Evolutionary conservation across 352 stramenopile species (phyloP), one percentile per base, ranked within the genome.

Genomic region (Pythium diclinum): DNA sequence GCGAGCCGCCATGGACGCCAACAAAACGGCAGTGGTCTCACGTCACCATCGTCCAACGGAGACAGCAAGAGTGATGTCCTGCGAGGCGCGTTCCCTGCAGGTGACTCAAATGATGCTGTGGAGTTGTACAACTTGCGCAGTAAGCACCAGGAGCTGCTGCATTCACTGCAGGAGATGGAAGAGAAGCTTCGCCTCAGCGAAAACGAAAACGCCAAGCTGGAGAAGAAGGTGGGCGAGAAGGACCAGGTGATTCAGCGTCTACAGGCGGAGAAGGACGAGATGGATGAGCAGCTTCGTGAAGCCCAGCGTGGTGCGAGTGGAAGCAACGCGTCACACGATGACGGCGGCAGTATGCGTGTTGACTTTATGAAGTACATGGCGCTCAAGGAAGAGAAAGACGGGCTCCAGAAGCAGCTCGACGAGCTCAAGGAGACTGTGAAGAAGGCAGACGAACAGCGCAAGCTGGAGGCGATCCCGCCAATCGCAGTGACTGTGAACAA

Each of bases 331-430:
- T 51, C 48, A 7, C 36, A 28, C 34, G 40, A 33, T 13, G 66
- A 67, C 30, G 65, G 77, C 9, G 70, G 76, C 23, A 72, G 61
- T 19, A 77, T 78, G 72, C 73, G 83, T 34, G 76, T 85, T 48
- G 81, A 89, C 23, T 85, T 83, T 49, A 68, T 77, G 6, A 63
- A 80, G 59, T 81, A 79, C 52, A 80, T 78, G 71, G 67, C 67
- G 19, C 42, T 89, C 36, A 83, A 79, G 52, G 77, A 85, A 21
- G 76, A 87, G 56, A 76, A 78, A 3, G 44, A 58, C 6, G 32
- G 38, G 14, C 44, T 72, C 13, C 28, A 61, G 25, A 46, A 52
- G 33, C 56, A 73, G 44, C 36, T 65, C 5, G 72, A 85, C 8
- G 60, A 71, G n/a, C 48, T 78, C 7, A 68, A 69, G 34, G 28